Evolutionary conservation across 768 basidiomycete species (phyloP).

Genomic region (Serendipita sp.): DNA sequence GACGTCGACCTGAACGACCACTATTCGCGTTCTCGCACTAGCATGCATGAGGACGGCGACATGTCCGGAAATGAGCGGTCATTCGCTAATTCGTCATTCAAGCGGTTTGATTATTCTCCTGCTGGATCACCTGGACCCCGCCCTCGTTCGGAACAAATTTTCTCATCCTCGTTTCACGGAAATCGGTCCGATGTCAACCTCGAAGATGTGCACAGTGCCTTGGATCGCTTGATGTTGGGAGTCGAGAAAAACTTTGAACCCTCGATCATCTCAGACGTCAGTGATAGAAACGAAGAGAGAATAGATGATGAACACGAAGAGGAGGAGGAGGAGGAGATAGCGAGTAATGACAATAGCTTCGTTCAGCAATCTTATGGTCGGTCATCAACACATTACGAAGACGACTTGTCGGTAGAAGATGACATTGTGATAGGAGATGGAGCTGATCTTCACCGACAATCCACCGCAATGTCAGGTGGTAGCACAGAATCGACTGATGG

Average conservation of each 20-base stretch:
- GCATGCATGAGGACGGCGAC: background rate
- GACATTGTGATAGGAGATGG: background rate
- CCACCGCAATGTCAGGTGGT: background rate
- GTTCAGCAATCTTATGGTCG: background rate
- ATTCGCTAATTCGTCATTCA: background rate
- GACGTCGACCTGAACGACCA: background rate
- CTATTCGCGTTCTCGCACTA: background rate
- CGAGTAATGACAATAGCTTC: background rate
- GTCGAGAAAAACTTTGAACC: constrained; percentile 8
- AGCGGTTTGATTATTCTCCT: background rate
- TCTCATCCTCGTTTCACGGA: constrained; percentile 4
- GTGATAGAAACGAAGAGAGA: background rate
- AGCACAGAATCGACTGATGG: constrained; percentile 1
- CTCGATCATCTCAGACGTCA: background rate
- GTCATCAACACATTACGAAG: background rate
- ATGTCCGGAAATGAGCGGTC: background rate
- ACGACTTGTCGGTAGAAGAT: background rate
- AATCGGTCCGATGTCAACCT: background rate
- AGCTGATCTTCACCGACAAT: background rate
- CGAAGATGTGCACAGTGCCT: constrained; percentile 51
- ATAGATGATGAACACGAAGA: background rate
- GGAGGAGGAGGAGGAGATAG: background rate
- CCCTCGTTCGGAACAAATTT: background rate
- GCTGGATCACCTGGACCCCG: constrained; percentile 1
- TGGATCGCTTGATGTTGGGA: constrained; percentile 41